Percentiles rank a stretch among this genome's conserved stretches.
phyloP scores from a whole-genome alignment of 2,329 filamentous ascomycete genomes.

The Epicoccum sorghinum region DNA sequence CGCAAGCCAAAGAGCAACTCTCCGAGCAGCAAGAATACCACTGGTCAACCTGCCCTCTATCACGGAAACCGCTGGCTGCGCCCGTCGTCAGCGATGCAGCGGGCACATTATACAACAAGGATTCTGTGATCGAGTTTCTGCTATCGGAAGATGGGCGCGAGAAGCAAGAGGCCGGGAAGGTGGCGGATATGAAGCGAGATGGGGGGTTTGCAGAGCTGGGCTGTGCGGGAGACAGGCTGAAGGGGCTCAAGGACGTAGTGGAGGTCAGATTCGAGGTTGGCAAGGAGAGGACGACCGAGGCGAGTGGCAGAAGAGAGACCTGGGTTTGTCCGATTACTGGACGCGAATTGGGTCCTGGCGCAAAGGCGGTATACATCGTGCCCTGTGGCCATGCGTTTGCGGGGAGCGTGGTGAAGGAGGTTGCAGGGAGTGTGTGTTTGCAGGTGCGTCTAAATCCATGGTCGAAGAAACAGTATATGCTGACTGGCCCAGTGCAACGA shows the following conservation, averaged over 20 bases:
- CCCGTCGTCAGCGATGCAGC: slow-evolving; percentile 83
- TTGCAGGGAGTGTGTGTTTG: slow-evolving; percentile 68
- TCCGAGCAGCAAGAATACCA: slow-evolving; percentile 84
- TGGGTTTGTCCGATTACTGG: slow-evolving; percentile 88
- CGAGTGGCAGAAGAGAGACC: slow-evolving; percentile 58
- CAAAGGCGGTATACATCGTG: slow-evolving; percentile 85
- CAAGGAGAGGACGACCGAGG: slow-evolving; percentile 47
- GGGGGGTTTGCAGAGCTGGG: slow-evolving; percentile 57
- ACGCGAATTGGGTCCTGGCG: slow-evolving; percentile 79
- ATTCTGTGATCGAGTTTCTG: slow-evolving; percentile 77
- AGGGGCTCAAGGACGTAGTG: slow-evolving; percentile 82
- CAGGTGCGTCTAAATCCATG: slow-evolving; percentile 49
- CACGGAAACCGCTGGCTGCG: slow-evolving; percentile 72
- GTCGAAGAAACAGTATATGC: neutral
- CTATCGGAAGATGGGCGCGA: slow-evolving; percentile 62
- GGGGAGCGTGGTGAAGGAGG: slow-evolving; percentile 81
- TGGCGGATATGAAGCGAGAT: slow-evolving; percentile 57
- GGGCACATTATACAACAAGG: slow-evolving; percentile 93
- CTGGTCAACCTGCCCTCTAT: slow-evolving; percentile 90
- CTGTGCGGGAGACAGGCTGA: slow-evolving; percentile 68
- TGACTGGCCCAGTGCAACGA: slow-evolving; percentile 69
- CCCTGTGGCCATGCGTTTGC: slow-evolving; percentile 96
- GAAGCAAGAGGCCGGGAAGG: slow-evolving; percentile 62
- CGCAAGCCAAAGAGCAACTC: slow-evolving; percentile 86
- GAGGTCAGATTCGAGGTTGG: slow-evolving; percentile 75